Evolutionary conservation across 2,329 filamentous ascomycete species (phyloP), one percentile per base, ranked within the genome.

Genomic region (Ophidiomyces ophidiicola): DNA sequence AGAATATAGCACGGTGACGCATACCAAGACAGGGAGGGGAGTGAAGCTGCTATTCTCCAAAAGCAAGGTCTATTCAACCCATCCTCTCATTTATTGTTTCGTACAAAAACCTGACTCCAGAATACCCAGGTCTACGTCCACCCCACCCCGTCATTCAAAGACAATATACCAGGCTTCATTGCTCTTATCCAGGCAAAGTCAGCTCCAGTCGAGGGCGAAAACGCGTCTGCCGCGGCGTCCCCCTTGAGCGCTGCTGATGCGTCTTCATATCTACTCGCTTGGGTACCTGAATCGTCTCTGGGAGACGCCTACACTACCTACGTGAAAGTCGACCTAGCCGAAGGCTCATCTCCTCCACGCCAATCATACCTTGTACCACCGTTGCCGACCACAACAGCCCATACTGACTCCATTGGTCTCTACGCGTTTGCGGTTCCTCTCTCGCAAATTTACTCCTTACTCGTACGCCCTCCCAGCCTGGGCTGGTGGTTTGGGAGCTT

Each of bases 401-500:
- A 87, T 56, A 70, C 72, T 44, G 74, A 74, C 31, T 73, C 80
- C 0, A 66, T 76, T 34, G 87, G 87, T 3, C 75, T 81, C 33
- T 94, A 94, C 57, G 78, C 90, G 1, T 98, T 98, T 55, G 86
- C 88, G 1, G 73, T 98, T 4, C 90, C 90, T 1, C 73, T 96
- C 20, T 84, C 77, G 48, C 82, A 88, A 47, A 80, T 98, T 44
- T 98, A 92, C 62, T 93, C 84, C 19, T 70, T 98, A 4, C 70
- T 94, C 5, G 79, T 98, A 26, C 77, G 90, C 1, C 88, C 88
- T 3, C 92, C 90, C 4, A 94, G 85, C 57, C 64, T 94, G 5
- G 92, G 90, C 11, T 98, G 90, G 92, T 98, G 90, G 90, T 94
- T 92, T 58, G 90, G 90, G 23, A 94, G 86, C 46, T 64, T 98